Base-by-base conservation (phyloP, 1,284 basidiomycete genomes). In the Meira nashicola region DNA sequence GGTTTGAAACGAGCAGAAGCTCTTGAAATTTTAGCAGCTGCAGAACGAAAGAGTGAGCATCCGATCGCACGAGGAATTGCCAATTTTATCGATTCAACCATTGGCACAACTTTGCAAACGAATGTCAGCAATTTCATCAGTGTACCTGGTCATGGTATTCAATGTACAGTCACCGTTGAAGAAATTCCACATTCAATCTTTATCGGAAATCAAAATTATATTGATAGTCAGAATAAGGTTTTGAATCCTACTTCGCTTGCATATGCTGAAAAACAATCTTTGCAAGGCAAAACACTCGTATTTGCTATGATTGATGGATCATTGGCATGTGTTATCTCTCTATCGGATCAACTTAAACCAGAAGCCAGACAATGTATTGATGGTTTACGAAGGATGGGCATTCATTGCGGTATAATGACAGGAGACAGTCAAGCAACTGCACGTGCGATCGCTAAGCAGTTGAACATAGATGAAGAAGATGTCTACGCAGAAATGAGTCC, bases 61-160 rank as follows among this genome's bases (percentile, higher is more conserved):
- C 94, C 95, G 0, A 85, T 99, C 11, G 95, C 92, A 2, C 88
- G 90, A 73, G 93, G 95, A 4, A 86, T 96, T 47, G 89, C 92
- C 0, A 80, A 88, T 66, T 78, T 2, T 81, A 19, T 19, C 37
- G 33, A 55, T 7, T 46, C 28, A 17, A 41, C 15, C 10, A 39
- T 21, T 9, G n/a, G 39, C 14, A 55, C 12, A 5, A 53, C n/a
- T 53, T 60, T 21, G 3, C 68, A 78, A 15, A 83, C 39, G 83
- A 79, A 80, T 49, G 79, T 83, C 21, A 60, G 74, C 12, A 77
- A 80, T 2, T 98, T 98, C 74, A 89, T 93, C 77, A 89, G 89
- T 63, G 82, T 89, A 21, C 89, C 93, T 0, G 95, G 95, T 12
- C 86, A 88, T 61, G 95, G 95, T 55, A 87, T 98, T 59, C 87